Evolutionary conservation across 1,284 basidiomycete genomes (phyloP).

Genomic region (Trametes hirsuta): DNA sequence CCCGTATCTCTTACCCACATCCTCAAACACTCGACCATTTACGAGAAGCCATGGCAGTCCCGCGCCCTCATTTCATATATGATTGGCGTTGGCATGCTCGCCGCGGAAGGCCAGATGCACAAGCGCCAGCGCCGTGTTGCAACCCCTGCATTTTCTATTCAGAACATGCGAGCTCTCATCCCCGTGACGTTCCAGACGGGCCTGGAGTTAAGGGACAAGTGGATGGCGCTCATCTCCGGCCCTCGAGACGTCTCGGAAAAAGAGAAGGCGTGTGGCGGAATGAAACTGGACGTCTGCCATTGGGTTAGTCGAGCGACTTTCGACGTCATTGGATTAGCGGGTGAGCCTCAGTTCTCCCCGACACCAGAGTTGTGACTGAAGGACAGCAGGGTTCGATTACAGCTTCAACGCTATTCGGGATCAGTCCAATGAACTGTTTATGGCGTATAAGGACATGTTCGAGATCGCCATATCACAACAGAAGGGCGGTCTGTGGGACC

Average conservation of each 20-base stretch:
- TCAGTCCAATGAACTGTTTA: slow-evolving; percentile 74
- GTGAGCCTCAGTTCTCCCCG: slow-evolving; percentile 36
- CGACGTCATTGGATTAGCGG: slow-evolving; percentile 79
- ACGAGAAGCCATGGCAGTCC: slow-evolving; percentile 83
- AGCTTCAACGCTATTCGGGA: slow-evolving; percentile 77
- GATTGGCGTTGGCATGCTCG: slow-evolving; percentile 78
- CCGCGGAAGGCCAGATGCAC: slow-evolving; percentile 74
- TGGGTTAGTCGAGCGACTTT: slow-evolving; percentile 81
- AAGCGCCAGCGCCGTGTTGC: slow-evolving; percentile 76
- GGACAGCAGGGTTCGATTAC: slow-evolving; percentile 70
- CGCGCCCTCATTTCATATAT: slow-evolving; percentile 70
- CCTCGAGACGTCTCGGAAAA: slow-evolving; percentile 11
- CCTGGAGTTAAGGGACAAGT: slow-evolving; percentile 60
- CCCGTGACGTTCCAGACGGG: slow-evolving; percentile 75
- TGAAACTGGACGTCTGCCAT: slow-evolving; percentile 64
- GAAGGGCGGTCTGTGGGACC: slow-evolving; percentile 45
- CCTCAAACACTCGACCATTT: slow-evolving; percentile 66
- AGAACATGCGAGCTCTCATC: slow-evolving; percentile 69
- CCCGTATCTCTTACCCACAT: slow-evolving; percentile 71
- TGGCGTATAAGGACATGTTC: slow-evolving; percentile 83
- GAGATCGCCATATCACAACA: slow-evolving; percentile 64
- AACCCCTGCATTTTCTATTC: slow-evolving; percentile 76
- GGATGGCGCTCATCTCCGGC: slow-evolving; percentile 49
- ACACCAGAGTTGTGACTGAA: neutral
- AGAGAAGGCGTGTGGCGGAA: slow-evolving; percentile 28